Conservation (phyloP, 2,329 filamentous ascomycete genomes). For the Mycosphaerelloides madeirae region DNA sequence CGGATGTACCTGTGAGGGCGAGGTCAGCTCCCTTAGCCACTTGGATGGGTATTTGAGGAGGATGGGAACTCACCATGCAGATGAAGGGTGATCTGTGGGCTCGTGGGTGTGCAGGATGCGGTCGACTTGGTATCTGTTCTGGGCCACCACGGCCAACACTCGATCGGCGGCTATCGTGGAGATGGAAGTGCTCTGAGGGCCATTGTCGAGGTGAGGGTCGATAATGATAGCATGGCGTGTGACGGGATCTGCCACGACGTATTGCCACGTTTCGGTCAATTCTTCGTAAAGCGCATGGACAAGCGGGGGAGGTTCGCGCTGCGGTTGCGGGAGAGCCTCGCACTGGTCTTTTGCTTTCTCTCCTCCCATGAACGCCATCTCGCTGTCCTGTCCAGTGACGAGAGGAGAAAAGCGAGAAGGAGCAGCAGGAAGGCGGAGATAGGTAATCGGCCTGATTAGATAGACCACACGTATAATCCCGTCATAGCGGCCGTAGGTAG, state of each 20-base stretch:
- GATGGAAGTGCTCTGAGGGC: constrained; percentile 33
- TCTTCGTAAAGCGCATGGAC: constrained; percentile 35
- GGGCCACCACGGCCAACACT: constrained; percentile 12
- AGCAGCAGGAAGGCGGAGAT: too few relatives aligned
- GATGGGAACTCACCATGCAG: constrained; percentile 11
- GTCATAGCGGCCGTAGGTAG: too few relatives aligned
- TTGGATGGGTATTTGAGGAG: too few relatives aligned
- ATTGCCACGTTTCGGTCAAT: constrained; percentile 56
- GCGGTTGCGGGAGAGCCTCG: background rate
- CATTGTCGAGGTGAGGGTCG: constrained; percentile 58
- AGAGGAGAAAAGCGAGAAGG: too few relatives aligned
- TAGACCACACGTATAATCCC: too few relatives aligned
- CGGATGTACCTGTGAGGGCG: constrained; percentile 13
- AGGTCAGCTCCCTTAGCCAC: too few relatives aligned
- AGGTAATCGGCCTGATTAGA: too few relatives aligned
- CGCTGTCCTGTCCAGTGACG: too few relatives aligned
- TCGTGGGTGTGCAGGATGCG: constrained; percentile 22
- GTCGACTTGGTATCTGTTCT: constrained; percentile 18
- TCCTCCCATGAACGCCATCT: too few relatives aligned
- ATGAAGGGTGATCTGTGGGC: constrained; percentile 13
- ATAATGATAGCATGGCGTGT: constrained; percentile 53
- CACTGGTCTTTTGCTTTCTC: background rate
- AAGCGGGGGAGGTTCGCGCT: constrained; percentile 15
- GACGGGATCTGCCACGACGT: constrained; percentile 52
- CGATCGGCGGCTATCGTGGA: constrained; percentile 23